These are phyloP conservation scores for Durio zibethinus DNA, from an alignment of 345 rosid species.

Conservation along the genomic window DNA sequence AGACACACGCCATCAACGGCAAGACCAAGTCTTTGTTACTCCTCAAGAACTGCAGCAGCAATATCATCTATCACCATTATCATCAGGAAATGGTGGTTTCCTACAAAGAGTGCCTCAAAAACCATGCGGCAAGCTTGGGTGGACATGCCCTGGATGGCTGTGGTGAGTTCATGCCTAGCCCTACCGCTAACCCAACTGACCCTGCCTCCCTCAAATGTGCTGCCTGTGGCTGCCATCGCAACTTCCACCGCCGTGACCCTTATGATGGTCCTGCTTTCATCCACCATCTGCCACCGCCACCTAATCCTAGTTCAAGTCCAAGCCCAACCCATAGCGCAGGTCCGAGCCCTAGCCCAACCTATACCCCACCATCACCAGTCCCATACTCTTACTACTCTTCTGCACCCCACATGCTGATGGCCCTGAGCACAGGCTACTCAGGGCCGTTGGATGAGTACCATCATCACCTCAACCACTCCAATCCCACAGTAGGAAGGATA, in stretches of 20 bases:
- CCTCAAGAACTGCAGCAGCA: slow-evolving; percentile 4
- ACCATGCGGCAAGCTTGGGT: slow-evolving; percentile 74
- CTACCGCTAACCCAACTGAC: slow-evolving; percentile 29
- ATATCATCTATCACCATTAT: slow-evolving; percentile 3
- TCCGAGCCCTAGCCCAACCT: slow-evolving; percentile 31
- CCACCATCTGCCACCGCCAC: slow-evolving; percentile 17
- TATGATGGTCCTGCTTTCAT: slow-evolving; percentile 22
- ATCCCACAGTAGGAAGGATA: slow-evolving; percentile 12
- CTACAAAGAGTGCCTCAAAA: slow-evolving; percentile 79
- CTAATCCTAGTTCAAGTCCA: slow-evolving; percentile 28
- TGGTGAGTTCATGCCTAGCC: slow-evolving; percentile 73
- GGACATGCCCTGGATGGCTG: slow-evolving; percentile 83
- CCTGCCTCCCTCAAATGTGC: slow-evolving; percentile 65
- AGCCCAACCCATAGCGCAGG: slow-evolving; percentile 34
- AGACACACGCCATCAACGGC: background rate
- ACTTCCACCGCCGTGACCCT: slow-evolving; percentile 76
- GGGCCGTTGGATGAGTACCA: slow-evolving; percentile 34
- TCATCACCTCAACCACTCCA: slow-evolving; percentile 3
- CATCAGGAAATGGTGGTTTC: slow-evolving; percentile 36
- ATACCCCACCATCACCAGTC: slow-evolving; percentile 47
- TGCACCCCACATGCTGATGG: slow-evolving; percentile 55
- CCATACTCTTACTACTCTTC: slow-evolving; percentile 64
- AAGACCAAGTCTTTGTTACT: slow-evolving; percentile 10
- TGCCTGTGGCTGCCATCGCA: slow-evolving; percentile 94
- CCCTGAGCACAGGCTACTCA: slow-evolving; percentile 43